Conservation (phyloP, 495 filamentous ascomycete species). For the Penicillium crystallinum region DNA sequence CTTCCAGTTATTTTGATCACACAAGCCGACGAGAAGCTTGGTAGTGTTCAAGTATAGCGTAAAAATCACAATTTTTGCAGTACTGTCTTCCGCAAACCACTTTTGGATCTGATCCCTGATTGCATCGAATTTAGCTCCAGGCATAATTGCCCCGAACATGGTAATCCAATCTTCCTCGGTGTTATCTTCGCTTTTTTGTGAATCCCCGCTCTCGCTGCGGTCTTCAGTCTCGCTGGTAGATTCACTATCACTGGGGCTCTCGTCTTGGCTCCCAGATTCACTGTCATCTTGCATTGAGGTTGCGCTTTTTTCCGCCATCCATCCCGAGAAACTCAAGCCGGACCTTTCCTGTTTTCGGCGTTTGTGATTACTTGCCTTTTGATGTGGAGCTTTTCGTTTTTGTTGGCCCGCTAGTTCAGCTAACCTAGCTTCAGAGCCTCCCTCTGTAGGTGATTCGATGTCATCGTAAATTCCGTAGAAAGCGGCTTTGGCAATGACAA, state of each 20-base stretch:
- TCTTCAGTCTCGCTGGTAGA: neutral
- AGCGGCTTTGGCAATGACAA: neutral
- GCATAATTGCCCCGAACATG: neutral
- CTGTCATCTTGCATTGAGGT: neutral
- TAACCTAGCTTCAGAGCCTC: neutral
- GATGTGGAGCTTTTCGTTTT: neutral
- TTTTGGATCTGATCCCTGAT: neutral
- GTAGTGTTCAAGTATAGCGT: neutral
- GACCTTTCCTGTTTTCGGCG: neutral
- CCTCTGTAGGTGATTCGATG: neutral
- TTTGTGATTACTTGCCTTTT: neutral
- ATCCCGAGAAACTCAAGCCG: neutral
- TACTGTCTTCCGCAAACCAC: neutral
- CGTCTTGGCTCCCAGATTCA: neutral
- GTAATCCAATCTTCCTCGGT: neutral
- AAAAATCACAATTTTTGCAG: neutral
- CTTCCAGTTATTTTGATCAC: neutral
- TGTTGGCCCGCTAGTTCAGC: neutral
- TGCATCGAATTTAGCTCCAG: neutral
- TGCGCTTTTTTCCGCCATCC: neutral
- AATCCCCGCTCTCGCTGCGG: neutral
- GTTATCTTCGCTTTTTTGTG: neutral
- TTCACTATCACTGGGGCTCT: neutral
- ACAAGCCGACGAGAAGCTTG: neutral
- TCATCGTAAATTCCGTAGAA: neutral